Conservation (phyloP, 2,329 filamentous ascomycete genomes). For the Fusarium brevicatenulatum region DNA sequence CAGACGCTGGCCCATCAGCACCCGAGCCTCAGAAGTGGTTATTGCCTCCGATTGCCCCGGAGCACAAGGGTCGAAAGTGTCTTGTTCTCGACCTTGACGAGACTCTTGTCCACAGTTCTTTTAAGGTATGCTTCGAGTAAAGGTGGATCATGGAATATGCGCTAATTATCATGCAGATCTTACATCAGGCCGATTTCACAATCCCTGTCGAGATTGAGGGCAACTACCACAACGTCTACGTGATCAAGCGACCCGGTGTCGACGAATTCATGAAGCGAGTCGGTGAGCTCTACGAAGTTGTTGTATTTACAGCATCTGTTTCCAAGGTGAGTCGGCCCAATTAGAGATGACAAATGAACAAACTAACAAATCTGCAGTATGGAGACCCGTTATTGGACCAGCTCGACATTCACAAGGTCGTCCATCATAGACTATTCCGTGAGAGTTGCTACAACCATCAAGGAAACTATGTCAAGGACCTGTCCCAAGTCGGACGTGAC, state of each 20-base stretch:
- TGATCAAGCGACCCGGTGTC: slow-evolving; percentile 98
- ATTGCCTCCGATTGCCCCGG: slow-evolving; percentile 81
- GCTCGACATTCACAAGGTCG: slow-evolving; percentile 95
- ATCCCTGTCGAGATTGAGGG: slow-evolving; percentile 99
- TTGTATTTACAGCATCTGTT: slow-evolving; percentile 97
- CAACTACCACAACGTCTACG: slow-evolving; percentile 99
- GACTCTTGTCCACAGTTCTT: slow-evolving; percentile 97
- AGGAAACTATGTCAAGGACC: slow-evolving; percentile 99
- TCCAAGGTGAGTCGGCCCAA: slow-evolving; percentile 76
- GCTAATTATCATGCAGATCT: slow-evolving; percentile 69
- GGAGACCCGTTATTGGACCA: slow-evolving; percentile 96
- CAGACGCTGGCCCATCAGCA: slow-evolving; percentile 56
- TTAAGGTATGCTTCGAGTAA: slow-evolving; percentile 74
- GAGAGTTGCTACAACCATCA: slow-evolving; percentile 99
- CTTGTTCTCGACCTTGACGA: slow-evolving; percentile 95
- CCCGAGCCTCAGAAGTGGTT: slow-evolving; percentile 70
- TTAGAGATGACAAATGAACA: background rate
- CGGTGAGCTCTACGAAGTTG: slow-evolving; percentile 96
- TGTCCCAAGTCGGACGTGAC: slow-evolving; percentile 95
- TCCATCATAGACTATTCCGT: slow-evolving; percentile 95
- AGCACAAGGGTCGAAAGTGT: slow-evolving; percentile 89
- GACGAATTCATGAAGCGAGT: slow-evolving; percentile 99
- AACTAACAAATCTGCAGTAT: slow-evolving; percentile 68
- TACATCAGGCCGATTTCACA: slow-evolving; percentile 98
- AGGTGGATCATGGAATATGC: background rate